Evolutionary conservation across 2,329 filamentous ascomycete species (phyloP).

Genomic region (Calonectria henricotiae): DNA sequence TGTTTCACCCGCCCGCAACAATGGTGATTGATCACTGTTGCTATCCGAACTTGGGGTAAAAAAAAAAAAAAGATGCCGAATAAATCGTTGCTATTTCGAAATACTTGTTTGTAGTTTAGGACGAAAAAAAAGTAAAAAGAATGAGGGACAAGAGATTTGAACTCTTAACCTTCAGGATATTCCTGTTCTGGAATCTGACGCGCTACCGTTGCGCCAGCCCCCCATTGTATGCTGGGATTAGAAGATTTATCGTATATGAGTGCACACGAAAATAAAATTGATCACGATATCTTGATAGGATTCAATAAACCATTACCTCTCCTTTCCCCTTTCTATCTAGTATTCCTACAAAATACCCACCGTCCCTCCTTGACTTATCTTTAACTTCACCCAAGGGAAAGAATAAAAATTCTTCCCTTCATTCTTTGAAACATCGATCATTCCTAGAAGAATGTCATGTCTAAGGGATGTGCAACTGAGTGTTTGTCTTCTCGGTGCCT

Average conservation of each 20-base stretch:
- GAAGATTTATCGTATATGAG: background rate
- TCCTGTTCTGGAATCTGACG: conserved; percentile 29
- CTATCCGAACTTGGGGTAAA: background rate
- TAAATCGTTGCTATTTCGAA: background rate
- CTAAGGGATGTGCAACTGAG: background rate
- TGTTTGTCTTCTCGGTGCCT: conserved; percentile 14
- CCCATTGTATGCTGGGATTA: background rate
- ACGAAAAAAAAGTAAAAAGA: conserved; percentile 2
- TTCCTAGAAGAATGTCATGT: background rate
- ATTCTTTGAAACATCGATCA: background rate
- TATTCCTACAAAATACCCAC: background rate
- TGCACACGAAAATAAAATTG: background rate
- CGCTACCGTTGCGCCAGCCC: conserved; percentile 28
- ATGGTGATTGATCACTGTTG: background rate
- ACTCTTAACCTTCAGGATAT: conserved; percentile 29
- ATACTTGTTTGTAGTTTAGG: background rate
- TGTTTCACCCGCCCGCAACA: background rate
- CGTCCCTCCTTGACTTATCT: no score
- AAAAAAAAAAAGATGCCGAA: background rate
- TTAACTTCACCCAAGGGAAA: no score
- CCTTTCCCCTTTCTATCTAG: no score
- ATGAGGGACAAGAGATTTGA: conserved; percentile 29
- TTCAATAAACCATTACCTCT: background rate
- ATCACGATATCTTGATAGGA: no score
- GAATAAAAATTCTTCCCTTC: background rate